Evolutionary conservation across 208 protist species (phyloP), one percentile per base, ranked within the genome.

Genomic region (Crithidia mellificae): DNA sequence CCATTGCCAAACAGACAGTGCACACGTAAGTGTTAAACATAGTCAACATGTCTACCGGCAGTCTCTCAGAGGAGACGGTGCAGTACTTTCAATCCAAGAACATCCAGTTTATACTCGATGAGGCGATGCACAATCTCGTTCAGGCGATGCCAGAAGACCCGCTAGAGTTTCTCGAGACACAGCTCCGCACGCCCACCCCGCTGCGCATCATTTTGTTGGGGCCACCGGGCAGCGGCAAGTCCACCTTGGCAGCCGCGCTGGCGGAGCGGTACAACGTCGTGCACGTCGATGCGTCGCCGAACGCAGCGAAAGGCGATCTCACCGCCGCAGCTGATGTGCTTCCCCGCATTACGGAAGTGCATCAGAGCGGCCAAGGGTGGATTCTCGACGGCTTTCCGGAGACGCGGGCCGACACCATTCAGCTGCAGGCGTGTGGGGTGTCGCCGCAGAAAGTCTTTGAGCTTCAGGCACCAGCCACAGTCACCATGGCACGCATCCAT

Each of bases 201-300:
- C 61, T 90, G 15, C 79, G 79, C 24, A 49, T 97, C 11, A 85
- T 96, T 22, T 32, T 97, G n/a, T 38, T 80, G 0, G 97, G 97
- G 0, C 77, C 87, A 1, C 88, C 92, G 0, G 95, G 88, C 17
- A 82, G 81, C 57, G 97, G 97, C 27, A 99, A 98, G 65, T 94
- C 88, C 6, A 98, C 95, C 11, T 87, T 97, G 64, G 91, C 82
- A 8, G 77, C 81, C 6, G 52, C 69, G 25, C 73, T 99, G 20
- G 88, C 87, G 14, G 70, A 92, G 29, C 72, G 88, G n/a, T 98
- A 94, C 70, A 80, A 79, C 25, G 56, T 96, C 0, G 51, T 86
- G 25, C 93, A 97, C 72, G 77, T 98, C 30, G 75, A 72, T 22
- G 88, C 93, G 2, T 84, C 91, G 24, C 87, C 97, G 53, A 47